Base-by-base conservation (phyloP, 129 eudicot genomes). In the Artemisia annua region DNA sequence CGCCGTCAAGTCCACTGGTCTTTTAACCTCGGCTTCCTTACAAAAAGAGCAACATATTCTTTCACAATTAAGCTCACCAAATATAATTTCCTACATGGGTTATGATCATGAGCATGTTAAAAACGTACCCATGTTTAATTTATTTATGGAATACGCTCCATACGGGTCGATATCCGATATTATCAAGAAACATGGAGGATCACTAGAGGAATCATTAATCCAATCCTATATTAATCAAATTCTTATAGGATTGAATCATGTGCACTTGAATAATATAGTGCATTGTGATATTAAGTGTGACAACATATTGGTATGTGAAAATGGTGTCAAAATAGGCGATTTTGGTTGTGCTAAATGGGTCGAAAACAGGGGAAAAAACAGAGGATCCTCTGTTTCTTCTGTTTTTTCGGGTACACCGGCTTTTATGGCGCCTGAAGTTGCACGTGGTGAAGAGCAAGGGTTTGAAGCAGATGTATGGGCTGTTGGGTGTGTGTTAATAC, bases 271-370 rank as follows among this genome's bases (percentile, higher is more conserved):
- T 17, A 79, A 82, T 16, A 3, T 89, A 13, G 96, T 78, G 76
- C 98, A 92, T 78, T 83, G 98, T 69, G 98, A 92, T 67, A 52
- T 92, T 26, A 92, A 92, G 39, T 86, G 89, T 3, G 81, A 77
- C 74, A 92, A 92, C 65, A 61, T 92, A 15, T 72, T 92, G 30
- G 26, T 92, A 1, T 79, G 87, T 16, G 69, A 77, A 67, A 74
- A 64, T 62, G 85, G 92, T 3, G 81, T 83, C 58, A 87, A 87
- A 35, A 92, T 92, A 54, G 88, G 80, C 10, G 97, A 92, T 55
- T 65, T 79, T 59, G 82, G 82, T 2, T 79, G 82, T 49, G 73
- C 82, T 0, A 79, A 72, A 66, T 3, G 12, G 46, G 62, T 48
- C 26, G 73, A 72, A 66, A 63, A 54, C 26, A 82, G 74, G 13